These are phyloP conservation scores for Lecanicillium sp. DNA, from an alignment of 2,329 filamentous ascomycete genomes.

Conservation along the genomic window DNA sequence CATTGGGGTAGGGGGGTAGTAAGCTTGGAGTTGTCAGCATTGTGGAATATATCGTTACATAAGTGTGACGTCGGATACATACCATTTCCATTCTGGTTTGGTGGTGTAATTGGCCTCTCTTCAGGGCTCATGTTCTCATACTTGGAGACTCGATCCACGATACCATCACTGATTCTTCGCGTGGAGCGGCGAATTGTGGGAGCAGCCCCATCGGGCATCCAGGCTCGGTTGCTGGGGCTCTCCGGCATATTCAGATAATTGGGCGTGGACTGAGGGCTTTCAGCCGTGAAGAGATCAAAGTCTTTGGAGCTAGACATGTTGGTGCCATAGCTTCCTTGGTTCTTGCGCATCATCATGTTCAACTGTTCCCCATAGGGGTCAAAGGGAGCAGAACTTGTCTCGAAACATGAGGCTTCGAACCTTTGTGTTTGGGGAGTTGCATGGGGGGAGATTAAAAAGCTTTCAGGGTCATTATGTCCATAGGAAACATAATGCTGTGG, in stretches of 20 bases:
- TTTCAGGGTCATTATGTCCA: conserved; percentile 35
- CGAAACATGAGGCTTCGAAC: conserved; percentile 40
- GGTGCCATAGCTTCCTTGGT: conserved; percentile 32
- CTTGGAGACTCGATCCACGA: conserved; percentile 51
- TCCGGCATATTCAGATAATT: conserved; percentile 42
- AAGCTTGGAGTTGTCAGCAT: conserved; percentile 31
- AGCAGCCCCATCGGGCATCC: conserved; percentile 43
- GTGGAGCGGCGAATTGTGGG: conserved; percentile 32
- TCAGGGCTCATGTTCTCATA: conserved; percentile 46
- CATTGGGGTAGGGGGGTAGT: conserved; percentile 59
- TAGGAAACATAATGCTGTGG: conserved; percentile 19
- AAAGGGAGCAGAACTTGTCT: conserved; percentile 35
- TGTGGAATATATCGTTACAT: conserved; percentile 1
- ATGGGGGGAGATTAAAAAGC: conserved; percentile 49
- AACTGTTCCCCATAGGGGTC: conserved; percentile 36
- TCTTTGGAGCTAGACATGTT: conserved; percentile 35
- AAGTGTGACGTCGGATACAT: conserved; percentile 22
- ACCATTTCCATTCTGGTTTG: conserved; percentile 51
- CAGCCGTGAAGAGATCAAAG: conserved; percentile 40
- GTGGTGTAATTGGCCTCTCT: conserved; percentile 49
- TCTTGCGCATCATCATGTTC: conserved; percentile 38
- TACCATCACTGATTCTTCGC: conserved; percentile 49
- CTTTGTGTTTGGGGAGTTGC: conserved; percentile 45
- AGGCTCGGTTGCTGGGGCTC: conserved; percentile 35
- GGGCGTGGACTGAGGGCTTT: conserved; percentile 39